Evolutionary conservation across 2,329 filamentous ascomycete species (phyloP).

Genomic region (Lachnellula cervina): DNA sequence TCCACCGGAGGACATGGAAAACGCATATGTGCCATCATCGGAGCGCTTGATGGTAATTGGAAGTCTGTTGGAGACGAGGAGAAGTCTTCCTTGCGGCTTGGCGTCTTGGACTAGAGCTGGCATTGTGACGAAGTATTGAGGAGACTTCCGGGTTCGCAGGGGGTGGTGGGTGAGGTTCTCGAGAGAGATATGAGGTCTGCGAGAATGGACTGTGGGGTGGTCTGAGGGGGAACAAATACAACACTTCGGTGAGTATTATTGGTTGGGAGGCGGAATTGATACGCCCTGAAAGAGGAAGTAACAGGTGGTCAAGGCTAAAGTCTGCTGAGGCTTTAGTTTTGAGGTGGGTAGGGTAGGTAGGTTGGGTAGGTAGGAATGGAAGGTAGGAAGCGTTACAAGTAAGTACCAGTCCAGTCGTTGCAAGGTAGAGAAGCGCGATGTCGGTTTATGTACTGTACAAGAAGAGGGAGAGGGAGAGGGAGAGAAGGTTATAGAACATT

Average conservation of each 20-base stretch:
- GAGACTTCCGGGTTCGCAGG: no score
- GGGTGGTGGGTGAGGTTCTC: not conserved
- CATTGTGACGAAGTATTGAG: conserved; percentile 16
- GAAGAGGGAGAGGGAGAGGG: no score
- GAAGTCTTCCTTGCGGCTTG: conserved; percentile 44
- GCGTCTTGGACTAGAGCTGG: conserved; percentile 21
- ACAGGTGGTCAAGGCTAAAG: not conserved
- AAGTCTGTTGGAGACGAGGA: conserved; percentile 89
- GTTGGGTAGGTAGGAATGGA: not conserved
- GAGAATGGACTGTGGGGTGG: no score
- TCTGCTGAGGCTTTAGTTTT: not conserved
- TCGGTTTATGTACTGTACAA: no score
- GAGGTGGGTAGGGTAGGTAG: not conserved
- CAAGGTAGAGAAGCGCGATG: no score
- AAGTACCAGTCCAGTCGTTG: no score
- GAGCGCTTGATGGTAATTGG: conserved; percentile 95
- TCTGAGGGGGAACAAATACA: no score
- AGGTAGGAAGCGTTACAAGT: conserved; percentile 14
- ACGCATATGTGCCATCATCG: conserved; percentile 86
- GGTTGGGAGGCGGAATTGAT: no score
- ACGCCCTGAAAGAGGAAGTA: no score
- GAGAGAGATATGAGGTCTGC: no score
- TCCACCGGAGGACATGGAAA: conserved; percentile 95
- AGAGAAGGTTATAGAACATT: no score
- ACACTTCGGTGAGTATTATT: not conserved